These are phyloP conservation scores for Pseudogymnoascus sp. DNA, from an alignment of 2,329 filamentous ascomycete species.

Conservation along the genomic window DNA sequence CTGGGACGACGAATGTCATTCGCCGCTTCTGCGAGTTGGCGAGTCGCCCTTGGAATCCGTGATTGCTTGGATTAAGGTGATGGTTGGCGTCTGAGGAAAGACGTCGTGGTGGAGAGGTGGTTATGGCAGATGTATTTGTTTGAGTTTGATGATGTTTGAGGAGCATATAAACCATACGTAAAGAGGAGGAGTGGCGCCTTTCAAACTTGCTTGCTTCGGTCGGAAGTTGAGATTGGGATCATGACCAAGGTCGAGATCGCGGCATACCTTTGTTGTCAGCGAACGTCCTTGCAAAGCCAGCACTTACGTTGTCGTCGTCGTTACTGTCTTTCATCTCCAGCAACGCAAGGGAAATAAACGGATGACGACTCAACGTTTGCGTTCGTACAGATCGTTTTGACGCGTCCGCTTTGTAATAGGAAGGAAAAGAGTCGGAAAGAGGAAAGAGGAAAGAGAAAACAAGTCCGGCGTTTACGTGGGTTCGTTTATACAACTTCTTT, in stretches of 20 bases:
- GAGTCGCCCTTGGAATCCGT: conserved; percentile 33
- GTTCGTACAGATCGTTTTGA: background rate
- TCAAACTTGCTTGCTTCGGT: background rate
- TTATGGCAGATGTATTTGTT: background rate
- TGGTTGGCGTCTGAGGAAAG: background rate
- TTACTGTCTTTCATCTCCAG: background rate
- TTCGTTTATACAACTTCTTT: background rate
- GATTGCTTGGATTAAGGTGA: background rate
- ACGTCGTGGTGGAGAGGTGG: background rate
- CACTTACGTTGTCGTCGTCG: background rate
- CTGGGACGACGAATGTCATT: conserved; percentile 67
- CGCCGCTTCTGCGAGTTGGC: conserved; percentile 63
- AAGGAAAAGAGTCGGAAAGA: background rate
- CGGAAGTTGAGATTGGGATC: background rate
- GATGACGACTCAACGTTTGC: background rate
- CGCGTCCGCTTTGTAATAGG: background rate
- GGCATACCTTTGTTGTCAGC: background rate
- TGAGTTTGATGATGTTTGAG: background rate
- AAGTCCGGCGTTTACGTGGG: background rate
- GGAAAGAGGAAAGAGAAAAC: background rate
- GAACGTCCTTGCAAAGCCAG: background rate
- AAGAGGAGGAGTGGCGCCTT: background rate
- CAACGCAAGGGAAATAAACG: background rate
- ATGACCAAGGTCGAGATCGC: background rate
- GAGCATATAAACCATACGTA: background rate